Evolutionary conservation across 2,329 filamentous ascomycete species (phyloP).

Genomic region (Trichoderma afroharzianum): DNA sequence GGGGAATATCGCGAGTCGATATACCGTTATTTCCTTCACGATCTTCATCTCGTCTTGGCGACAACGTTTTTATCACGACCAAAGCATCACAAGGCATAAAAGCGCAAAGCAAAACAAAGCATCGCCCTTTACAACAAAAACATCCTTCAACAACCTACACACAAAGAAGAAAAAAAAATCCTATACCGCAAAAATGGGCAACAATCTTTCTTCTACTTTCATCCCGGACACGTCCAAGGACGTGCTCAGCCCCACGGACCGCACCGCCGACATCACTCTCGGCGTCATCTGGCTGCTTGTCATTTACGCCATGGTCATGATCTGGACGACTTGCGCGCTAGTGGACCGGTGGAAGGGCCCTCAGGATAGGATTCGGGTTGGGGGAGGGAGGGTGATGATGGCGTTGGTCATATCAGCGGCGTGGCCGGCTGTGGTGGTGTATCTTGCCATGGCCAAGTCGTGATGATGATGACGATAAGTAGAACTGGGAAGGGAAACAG

Average conservation of each 20-base stretch:
- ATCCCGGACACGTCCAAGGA: slow-evolving; percentile 37
- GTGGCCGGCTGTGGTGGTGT: slow-evolving; percentile 37
- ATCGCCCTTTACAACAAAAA: not conserved
- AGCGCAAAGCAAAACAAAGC: not conserved
- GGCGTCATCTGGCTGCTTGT: slow-evolving; percentile 34
- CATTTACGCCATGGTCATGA: slow-evolving; percentile 39
- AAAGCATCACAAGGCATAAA: not conserved
- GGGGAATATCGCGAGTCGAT: not conserved
- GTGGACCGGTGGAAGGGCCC: slow-evolving; percentile 42
- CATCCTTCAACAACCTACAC: not conserved
- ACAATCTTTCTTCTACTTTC: slow-evolving; percentile 38
- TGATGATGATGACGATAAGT: not conserved
- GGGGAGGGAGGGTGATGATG: slow-evolving; percentile 28
- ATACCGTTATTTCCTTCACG: not conserved
- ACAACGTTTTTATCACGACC: not conserved
- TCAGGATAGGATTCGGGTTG: slow-evolving; percentile 32
- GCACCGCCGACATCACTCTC: slow-evolving; percentile 30
- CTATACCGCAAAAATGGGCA: slow-evolving; percentile 33
- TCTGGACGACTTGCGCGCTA: slow-evolving; percentile 41
- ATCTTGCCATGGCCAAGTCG: slow-evolving; percentile 27
- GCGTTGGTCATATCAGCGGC: slow-evolving; percentile 33
- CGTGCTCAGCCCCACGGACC: slow-evolving; percentile 32
- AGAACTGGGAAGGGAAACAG: not conserved
- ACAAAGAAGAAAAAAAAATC: not conserved
- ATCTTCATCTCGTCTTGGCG: not conserved